Evolutionary conservation across 306 rosid species (phyloP).

Genomic region (Vigna hirtella): DNA sequence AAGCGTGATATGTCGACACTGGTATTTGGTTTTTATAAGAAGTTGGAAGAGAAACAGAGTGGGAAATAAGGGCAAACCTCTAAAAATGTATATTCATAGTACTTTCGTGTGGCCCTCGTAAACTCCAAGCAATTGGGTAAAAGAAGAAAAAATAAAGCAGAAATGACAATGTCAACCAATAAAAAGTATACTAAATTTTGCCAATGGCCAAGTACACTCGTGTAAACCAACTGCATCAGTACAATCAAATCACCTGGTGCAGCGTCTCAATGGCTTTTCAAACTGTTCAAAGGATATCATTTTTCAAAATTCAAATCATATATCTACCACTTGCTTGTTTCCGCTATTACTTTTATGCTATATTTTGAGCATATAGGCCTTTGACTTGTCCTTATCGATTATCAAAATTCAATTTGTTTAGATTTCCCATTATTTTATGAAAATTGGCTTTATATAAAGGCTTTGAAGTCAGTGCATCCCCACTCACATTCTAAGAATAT

Average conservation of each 20-base stretch:
- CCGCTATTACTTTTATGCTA: background rate
- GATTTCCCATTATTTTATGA: background rate
- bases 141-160: background rate
- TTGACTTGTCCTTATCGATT: constrained; percentile 32
- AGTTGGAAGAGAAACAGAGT: background rate
- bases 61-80: background rate
- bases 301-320: constrained; percentile 31
- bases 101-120: background rate
- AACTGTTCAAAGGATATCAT: constrained; percentile 38
- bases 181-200: constrained; percentile 41
- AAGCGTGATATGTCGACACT: background rate
- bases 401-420: constrained; percentile 24
- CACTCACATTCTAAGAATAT: constrained; percentile 37
- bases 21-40: background rate
- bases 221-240: background rate
- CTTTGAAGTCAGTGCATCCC: constrained; percentile 18
- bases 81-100: background rate
- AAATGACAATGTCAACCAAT: constrained; percentile 44
- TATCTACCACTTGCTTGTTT: constrained; percentile 7
- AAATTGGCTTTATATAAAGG: constrained; percentile 42
- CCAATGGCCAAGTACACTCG: constrained; percentile 29
- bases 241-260: constrained; percentile 1
- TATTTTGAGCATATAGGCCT: constrained; percentile 25
- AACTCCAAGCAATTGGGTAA: constrained; percentile 22
- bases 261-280: constrained; percentile 29